Percentiles rank a stretch among this genome's conserved stretches.
These are phyloP conservation scores for Eremothecium coryli DNA, from an alignment of 1,139 yeast genomes.

Conservation along the genomic window DNA sequence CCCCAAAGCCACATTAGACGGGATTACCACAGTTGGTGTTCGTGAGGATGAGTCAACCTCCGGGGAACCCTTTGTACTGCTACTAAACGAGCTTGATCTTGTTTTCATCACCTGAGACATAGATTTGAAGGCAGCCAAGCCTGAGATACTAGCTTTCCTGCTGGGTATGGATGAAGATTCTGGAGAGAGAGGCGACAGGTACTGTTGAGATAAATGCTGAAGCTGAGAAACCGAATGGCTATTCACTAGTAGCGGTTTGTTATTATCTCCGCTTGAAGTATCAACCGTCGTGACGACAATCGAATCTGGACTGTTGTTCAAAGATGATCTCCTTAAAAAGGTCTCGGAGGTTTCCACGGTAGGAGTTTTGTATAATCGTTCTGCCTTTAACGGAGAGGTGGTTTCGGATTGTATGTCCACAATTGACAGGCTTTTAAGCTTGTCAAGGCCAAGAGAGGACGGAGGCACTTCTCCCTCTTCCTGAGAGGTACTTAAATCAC, in stretches of 20 bases:
- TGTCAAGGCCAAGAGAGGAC: no score
- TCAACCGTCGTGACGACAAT: no score
- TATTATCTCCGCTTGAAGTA: no score
- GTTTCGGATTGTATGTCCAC: no score
- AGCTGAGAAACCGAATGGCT: no score
- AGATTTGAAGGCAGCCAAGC: slow-evolving; percentile 1
- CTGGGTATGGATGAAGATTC: slow-evolving; percentile 9
- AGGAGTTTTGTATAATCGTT: neutral
- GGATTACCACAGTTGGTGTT: slow-evolving; percentile 19
- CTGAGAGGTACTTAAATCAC: no score
- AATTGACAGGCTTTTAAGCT: no score
- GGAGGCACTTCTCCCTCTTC: no score
- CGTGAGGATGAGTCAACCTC: slow-evolving; percentile 7
- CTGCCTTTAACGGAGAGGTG: no score
- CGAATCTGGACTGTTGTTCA: neutral
- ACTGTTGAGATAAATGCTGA: neutral
- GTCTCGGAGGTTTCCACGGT: neutral
- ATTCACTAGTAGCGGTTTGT: no score
- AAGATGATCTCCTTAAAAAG: neutral
- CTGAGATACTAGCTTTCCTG: slow-evolving; percentile 11
- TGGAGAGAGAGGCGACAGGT: slow-evolving; percentile 8
- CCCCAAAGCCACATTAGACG: slow-evolving; percentile 20
- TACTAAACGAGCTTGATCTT: slow-evolving; percentile 11
- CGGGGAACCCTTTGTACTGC: slow-evolving; percentile 8
- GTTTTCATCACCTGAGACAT: slow-evolving; percentile 7